A percentile compares a stretch with the other conserved stretches of the same genome.
These are phyloP conservation scores for Bocquillonia castaneifolia DNA, from an alignment of 441 rosid genomes.

Conservation along the genomic window DNA sequence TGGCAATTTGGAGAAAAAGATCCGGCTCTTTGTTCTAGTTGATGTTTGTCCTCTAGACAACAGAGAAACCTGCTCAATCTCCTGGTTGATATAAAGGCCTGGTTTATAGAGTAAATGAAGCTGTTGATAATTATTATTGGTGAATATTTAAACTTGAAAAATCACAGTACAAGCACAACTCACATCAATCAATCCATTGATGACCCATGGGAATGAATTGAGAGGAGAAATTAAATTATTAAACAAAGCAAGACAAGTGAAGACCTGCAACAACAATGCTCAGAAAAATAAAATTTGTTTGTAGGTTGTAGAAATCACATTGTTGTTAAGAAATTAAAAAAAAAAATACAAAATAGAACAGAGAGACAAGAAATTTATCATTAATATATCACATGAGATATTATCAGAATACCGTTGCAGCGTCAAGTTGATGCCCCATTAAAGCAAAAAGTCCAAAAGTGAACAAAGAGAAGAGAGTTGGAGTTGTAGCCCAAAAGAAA, in stretches of 20 bases:
- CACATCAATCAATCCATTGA: conserved; percentile 92
- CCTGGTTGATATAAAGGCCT: conserved; percentile 87
- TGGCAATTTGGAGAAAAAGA: conserved; percentile 28
- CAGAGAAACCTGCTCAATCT: conserved; percentile 75
- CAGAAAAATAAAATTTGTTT: conserved; percentile 22
- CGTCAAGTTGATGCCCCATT: conserved; percentile 96
- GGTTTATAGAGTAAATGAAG: conserved; percentile 19
- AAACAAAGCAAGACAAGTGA: conserved; percentile 90
- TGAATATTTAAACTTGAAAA: conserved; percentile 16
- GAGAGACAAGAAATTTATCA: neutral
- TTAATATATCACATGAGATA: conserved; percentile 2
- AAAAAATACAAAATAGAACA: conserved; percentile 1
- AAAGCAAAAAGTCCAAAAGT: conserved; percentile 81
- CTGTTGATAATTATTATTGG: conserved; percentile 11
- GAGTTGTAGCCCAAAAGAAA: conserved; percentile 98
- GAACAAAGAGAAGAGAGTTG: conserved; percentile 80
- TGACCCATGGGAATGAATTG: conserved; percentile 96
- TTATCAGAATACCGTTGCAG: conserved; percentile 63
- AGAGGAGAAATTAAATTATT: conserved; percentile 88
- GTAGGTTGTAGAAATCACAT: neutral
- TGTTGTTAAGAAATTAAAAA: neutral
- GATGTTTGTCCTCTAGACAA: conserved; percentile 46
- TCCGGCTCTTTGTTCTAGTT: conserved; percentile 25
- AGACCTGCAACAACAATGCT: conserved; percentile 55
- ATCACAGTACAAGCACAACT: conserved; percentile 33